A percentile compares a stretch with the other conserved stretches of the same genome.
These are phyloP conservation scores for Fusarium sp. DNA, from an alignment of 2,329 filamentous ascomycete genomes.

Conservation along the genomic window DNA sequence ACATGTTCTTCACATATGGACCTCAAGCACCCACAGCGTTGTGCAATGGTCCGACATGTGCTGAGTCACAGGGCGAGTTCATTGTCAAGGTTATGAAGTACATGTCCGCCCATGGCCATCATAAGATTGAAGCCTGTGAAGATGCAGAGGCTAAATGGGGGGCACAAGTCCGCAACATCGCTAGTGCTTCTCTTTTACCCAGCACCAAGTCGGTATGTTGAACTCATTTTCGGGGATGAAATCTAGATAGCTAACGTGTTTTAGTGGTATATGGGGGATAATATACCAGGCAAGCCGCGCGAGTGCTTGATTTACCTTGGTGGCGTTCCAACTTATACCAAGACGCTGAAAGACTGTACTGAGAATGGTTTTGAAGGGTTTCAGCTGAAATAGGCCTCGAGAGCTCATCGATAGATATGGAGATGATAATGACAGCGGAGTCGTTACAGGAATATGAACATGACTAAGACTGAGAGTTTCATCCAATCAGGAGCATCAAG, in stretches of 20 bases:
- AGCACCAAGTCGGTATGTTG: neutral
- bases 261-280: neutral
- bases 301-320: neutral
- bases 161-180: neutral
- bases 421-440: neutral
- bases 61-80: neutral
- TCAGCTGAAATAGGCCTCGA: neutral
- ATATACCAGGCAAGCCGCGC: neutral
- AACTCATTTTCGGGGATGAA: too few relatives aligned
- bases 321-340: neutral
- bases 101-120: neutral
- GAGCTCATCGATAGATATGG: accelerated
- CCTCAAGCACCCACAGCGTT: neutral
- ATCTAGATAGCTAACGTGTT: neutral
- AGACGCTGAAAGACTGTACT: neutral
- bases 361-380: neutral
- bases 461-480: accelerated
- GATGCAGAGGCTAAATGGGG: neutral
- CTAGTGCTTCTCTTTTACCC: neutral
- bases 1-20: slow-evolving; percentile 16
- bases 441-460: accelerated
- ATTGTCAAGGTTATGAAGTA: neutral
- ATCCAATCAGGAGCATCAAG: neutral
- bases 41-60: neutral
- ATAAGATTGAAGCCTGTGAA: neutral